These are phyloP conservation scores for Neurospora tetrasperma DNA, from an alignment of 495 filamentous ascomycete genomes.

Conservation along the genomic window DNA sequence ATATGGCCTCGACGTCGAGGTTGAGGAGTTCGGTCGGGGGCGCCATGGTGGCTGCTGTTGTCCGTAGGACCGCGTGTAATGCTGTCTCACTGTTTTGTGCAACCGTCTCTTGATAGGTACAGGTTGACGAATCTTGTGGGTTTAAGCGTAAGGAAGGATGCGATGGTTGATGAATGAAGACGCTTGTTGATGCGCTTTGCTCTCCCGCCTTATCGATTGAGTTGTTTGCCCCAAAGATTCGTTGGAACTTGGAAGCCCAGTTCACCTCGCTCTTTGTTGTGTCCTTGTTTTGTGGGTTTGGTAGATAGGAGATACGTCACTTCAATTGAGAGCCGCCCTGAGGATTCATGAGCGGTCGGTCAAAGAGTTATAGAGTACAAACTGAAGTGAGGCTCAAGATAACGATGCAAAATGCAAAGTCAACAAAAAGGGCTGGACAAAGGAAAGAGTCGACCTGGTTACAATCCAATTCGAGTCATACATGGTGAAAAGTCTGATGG, in stretches of 20 bases:
- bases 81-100: not conserved
- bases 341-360: not conserved
- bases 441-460: not conserved
- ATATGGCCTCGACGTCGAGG: constrained; percentile 77
- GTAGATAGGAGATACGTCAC: not conserved
- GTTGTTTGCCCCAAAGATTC: not conserved
- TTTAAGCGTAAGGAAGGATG: not conserved
- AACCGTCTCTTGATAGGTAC: not conserved
- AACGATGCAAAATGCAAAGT: not conserved
- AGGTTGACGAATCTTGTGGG: not conserved
- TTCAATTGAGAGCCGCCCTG: not conserved
- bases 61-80: not conserved
- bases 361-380: not conserved
- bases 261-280: not conserved
- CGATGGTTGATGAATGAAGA: not conserved
- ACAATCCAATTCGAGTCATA: not conserved
- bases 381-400: not conserved
- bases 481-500: not conserved
- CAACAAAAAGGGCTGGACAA: not conserved
- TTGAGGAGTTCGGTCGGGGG: constrained; percentile 54
- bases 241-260: not conserved
- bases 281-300: not conserved
- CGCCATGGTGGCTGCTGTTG: constrained; percentile 42
- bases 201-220: not conserved
- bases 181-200: not conserved